phyloP scores from a whole-genome alignment of 1,284 basidiomycete genomes.

The Hemileccinum hortonii region DNA sequence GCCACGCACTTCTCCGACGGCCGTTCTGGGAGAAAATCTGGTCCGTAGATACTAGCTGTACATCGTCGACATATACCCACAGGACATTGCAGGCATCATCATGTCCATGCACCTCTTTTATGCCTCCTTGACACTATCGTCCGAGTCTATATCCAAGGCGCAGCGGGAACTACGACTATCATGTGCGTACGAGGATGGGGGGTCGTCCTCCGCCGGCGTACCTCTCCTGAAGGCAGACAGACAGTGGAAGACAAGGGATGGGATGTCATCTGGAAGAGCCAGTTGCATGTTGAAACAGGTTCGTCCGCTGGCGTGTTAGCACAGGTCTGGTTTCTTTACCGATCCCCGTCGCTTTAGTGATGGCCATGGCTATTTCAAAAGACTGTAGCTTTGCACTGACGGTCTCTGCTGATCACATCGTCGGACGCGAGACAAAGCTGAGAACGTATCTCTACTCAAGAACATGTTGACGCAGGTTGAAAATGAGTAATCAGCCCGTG shows the following conservation, averaged over 20 bases:
- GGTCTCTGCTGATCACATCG: constrained; percentile 80
- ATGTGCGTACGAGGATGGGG: constrained; percentile 81
- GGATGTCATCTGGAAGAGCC: constrained; percentile 67
- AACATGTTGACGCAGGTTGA: constrained; percentile 13
- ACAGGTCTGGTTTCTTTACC: no score
- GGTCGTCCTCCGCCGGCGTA: constrained; percentile 62
- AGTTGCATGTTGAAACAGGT: constrained; percentile 80
- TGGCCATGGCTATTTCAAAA: constrained; percentile 77
- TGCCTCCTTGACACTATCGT: constrained; percentile 26
- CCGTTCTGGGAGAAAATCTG: constrained; percentile 38
- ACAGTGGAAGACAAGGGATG: constrained; percentile 74
- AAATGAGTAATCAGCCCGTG: constrained; percentile 19
- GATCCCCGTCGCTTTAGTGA: constrained; percentile 51
- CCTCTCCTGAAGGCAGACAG: constrained; percentile 33
- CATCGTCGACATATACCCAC: not conserved
- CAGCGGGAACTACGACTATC: constrained; percentile 54
- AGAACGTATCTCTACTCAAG: constrained; percentile 1
- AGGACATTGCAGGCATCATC: constrained; percentile 60
- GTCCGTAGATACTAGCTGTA: constrained; percentile 10
- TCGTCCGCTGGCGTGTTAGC: constrained; percentile 31
- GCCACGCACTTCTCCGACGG: constrained; percentile 41
- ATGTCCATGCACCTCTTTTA: constrained; percentile 78
- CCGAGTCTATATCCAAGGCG: constrained; percentile 34
- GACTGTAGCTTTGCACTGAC: constrained; percentile 65
- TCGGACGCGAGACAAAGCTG: constrained; percentile 44